Base-by-base conservation (phyloP, 148 eudicot genomes). In the Amaranthus palmeri region DNA sequence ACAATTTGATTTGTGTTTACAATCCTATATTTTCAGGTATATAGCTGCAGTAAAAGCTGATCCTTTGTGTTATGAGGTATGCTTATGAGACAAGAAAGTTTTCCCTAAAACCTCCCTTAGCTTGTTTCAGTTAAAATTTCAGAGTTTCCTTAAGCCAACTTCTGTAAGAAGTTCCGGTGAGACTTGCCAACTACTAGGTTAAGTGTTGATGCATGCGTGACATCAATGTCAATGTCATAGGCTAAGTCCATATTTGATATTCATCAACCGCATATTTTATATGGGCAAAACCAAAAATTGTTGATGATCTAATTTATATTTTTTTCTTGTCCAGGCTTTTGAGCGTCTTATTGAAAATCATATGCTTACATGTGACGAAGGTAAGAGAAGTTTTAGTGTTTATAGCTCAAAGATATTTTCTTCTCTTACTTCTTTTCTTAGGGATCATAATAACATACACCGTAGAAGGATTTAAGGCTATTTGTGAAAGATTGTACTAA, bases 331-430 rank as follows among this genome's bases (percentile, higher is more conserved):
- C 17, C 80, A 95, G 98, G 98, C 98, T 58, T 77, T 95, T 81
- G 98, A 95, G 80, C 93, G 90, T 74, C 98, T 95, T 55, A 84
- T 86, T 69, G 98, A 95, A 65, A 90, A 92, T 79, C 96, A 95
- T 60, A 95, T 95, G 97, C 96, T 95, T 69, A 89, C 97, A 61
- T 82, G 88, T 63, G 96, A 91, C 82, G 98, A 95, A 95, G 99
- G 98, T 91, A 68, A 52, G 70, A 45, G 8, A 47, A 18, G 5
- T 17, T 65, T n/a, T 8, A 11, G 65, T 51, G 50, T 63, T 53
- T 56, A 2, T 43, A 55, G 25, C n/a, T 45, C 46, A 5, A n/a
- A 2, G 12, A 64, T 7, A 0, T 64, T 64, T 10, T 42, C 65
- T 62, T 62, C 66, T 43, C 66, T 43, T 25, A 2, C 36, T 25